Evolutionary conservation across 768 basidiomycete genomes (phyloP), one percentile per base, ranked within the genome.

Genomic region (Suillus occidentalis): DNA sequence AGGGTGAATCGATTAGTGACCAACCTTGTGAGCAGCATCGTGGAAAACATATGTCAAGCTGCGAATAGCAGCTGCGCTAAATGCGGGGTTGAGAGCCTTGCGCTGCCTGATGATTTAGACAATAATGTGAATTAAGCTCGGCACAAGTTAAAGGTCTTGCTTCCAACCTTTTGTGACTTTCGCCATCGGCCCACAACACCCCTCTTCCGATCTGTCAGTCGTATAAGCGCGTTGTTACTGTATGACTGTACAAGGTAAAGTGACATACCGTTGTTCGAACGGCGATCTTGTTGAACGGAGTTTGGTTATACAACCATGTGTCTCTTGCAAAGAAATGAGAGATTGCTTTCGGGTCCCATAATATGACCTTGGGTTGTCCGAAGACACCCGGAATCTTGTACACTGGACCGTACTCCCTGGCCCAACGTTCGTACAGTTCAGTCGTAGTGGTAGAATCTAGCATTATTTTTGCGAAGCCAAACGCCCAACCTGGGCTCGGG

Each of bases 61-160:
- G 20, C 84, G 79, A 52, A 87, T 82, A 1, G 83, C 81, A 1
- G 82, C 78, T 66, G 81, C 84, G 69, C 80, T 84, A 70, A 87
- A 87, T 0, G 84, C 84, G 2, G 84, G 83, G 0, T 82, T 79
- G 10, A 85, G 70, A 0, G 82, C 79, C 65, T 83, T 85, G 39
- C 85, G 77, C 66, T 85, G 84, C 60, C 84, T 83, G 43, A 31
- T 6, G 22, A 22, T 18, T 14, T 31, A 18, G 3, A 31, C 12
- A 37, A 25, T 42, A 18, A 25, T n/a, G 14, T 60, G 20, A 18
- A n/a, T 40, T 40, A 60, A 40, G 28, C 31, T n/a, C 25, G 6
- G 14, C 4, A 34, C 22, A 25, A n/a, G 18, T 12, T 12, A 12
- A 20, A 9, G 5, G 25, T 28, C 8, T 31, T 40, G 7, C 4